Evolutionary conservation across 768 basidiomycete species (phyloP).

Genomic region (Xerocomus brunneocitrinus): DNA sequence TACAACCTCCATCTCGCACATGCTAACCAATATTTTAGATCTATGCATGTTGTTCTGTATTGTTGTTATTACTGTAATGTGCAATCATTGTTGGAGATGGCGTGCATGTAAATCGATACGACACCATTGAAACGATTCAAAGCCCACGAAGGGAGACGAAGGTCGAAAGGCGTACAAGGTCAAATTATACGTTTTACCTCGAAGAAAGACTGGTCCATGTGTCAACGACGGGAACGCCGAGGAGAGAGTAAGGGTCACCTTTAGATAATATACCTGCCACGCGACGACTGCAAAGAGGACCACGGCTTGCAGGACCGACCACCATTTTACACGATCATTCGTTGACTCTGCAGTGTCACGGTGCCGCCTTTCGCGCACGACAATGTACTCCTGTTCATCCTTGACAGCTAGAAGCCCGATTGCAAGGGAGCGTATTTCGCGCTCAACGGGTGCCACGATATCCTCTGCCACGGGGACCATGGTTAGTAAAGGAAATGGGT

Average conservation of each 20-base stretch:
- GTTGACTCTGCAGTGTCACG: slow-evolving; percentile 92
- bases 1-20: slow-evolving; percentile 8
- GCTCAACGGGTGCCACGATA: slow-evolving; percentile 90
- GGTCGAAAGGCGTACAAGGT: slow-evolving; percentile 11
- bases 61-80: slow-evolving; percentile 15
- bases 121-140: background rate
- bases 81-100: slow-evolving; percentile 2
- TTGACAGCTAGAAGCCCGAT: slow-evolving; percentile 84
- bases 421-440: slow-evolving; percentile 84
- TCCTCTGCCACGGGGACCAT: slow-evolving; percentile 41
- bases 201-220: slow-evolving; percentile 64
- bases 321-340: slow-evolving; percentile 97
- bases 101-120: background rate
- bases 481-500: background rate
- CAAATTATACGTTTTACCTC: slow-evolving; percentile 88
- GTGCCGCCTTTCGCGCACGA: slow-evolving; percentile 88
- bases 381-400: slow-evolving; percentile 99
- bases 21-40: slow-evolving; percentile 25
- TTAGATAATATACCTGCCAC: slow-evolving; percentile 98
- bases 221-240: slow-evolving; percentile 1
- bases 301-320: slow-evolving; percentile 88
- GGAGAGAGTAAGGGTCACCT: slow-evolving; percentile 42
- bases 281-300: slow-evolving; percentile 87
- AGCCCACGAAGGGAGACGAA: background rate
- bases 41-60: slow-evolving; percentile 24